Conservation (phyloP, 768 basidiomycete species). For the Cytidiella melzeri region DNA sequence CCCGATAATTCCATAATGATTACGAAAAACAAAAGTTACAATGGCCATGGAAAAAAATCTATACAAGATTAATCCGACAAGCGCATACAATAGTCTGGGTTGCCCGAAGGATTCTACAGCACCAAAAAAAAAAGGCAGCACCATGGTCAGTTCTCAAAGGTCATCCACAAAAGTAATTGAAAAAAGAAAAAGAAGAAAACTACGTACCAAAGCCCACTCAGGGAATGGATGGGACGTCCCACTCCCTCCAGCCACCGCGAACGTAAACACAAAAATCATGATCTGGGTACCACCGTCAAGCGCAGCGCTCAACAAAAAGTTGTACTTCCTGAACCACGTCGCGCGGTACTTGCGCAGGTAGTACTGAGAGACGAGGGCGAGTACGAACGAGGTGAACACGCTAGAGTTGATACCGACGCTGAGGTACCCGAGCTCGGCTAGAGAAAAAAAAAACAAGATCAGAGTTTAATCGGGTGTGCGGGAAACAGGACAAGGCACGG, state of each 20-base stretch:
- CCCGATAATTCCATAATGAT: too few relatives aligned
- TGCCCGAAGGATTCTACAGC: conserved; percentile 18
- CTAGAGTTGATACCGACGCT: conserved; percentile 51
- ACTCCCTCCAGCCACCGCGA: conserved; percentile 20
- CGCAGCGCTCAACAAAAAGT: conserved; percentile 45
- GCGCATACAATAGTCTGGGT: conserved; percentile 21
- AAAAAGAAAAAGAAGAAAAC: background rate
- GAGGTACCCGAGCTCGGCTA: conserved; percentile 40
- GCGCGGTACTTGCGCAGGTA: conserved; percentile 38
- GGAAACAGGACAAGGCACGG: conserved; percentile 5
- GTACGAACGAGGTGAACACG: conserved; percentile 36
- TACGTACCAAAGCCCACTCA: conserved; percentile 16
- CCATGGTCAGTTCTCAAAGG: background rate
- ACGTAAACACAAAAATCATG: conserved; percentile 28
- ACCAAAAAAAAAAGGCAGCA: background rate
- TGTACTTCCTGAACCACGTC: conserved; percentile 45
- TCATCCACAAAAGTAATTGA: background rate
- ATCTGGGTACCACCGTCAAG: conserved; percentile 48
- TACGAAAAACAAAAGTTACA: too few relatives aligned
- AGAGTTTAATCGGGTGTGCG: conserved; percentile 9
- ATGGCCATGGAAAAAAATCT: background rate
- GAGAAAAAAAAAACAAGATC: conserved; percentile 26
- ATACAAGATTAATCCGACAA: background rate
- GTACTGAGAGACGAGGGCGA: conserved; percentile 40
- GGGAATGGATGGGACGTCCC: conserved; percentile 17